Percentiles rank a stretch among this genome's conserved stretches.
Conservation (phyloP, 2,329 filamentous ascomycete genomes). For the Talaromyces sp. region DNA sequence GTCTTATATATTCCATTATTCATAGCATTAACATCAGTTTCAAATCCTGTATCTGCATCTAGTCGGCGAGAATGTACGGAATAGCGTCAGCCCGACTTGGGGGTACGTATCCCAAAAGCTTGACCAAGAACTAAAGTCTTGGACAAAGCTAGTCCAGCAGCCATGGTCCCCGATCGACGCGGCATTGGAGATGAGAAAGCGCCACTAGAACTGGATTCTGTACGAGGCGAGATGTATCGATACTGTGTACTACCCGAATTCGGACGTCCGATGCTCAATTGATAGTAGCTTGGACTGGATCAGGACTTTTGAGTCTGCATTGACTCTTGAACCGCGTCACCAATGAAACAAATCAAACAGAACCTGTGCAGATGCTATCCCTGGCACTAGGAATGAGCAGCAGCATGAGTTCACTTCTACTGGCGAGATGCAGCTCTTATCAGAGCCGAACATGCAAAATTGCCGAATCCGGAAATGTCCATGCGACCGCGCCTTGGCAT, state of each 20-base stretch:
- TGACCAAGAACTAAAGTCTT: background rate
- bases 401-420: background rate
- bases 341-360: background rate
- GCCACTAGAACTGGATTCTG: no score
- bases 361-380: background rate
- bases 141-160: background rate
- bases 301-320: background rate
- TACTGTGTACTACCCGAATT: background rate
- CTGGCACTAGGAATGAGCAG: background rate
- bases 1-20: background rate
- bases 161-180: background rate
- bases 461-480: background rate
- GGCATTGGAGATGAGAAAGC: background rate
- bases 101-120: background rate
- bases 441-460: background rate
- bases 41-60: background rate
- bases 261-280: background rate
- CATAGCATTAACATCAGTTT: background rate
- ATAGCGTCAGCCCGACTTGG: background rate
- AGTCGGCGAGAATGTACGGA: background rate
- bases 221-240: background rate
- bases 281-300: background rate
- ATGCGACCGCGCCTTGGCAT: slow-evolving; percentile 1
- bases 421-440: background rate
- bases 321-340: background rate